These are phyloP conservation scores for Fusarium guadeloupense DNA, from an alignment of 2,329 filamentous ascomycete genomes.

Conservation along the genomic window DNA sequence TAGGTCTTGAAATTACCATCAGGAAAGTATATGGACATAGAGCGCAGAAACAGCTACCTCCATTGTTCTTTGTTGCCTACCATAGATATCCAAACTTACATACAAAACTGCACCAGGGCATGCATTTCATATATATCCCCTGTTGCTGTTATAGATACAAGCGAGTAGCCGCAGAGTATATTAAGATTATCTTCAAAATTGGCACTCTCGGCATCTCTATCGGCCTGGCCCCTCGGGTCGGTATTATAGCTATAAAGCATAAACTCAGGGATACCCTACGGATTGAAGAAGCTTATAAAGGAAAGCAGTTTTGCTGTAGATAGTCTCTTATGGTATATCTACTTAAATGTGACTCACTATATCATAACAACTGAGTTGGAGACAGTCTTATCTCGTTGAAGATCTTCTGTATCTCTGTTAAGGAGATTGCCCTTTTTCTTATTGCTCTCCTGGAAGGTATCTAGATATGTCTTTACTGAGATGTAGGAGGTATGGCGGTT, in stretches of 20 bases:
- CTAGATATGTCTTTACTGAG: constrained; percentile 45
- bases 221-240: background rate
- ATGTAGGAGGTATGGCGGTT: constrained; percentile 26
- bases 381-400: constrained; percentile 21
- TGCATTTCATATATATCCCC: constrained; percentile 8
- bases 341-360: constrained; percentile 23
- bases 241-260: background rate
- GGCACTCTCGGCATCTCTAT: background rate
- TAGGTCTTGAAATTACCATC: background rate
- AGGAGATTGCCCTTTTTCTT: constrained; percentile 41
- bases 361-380: constrained; percentile 17
- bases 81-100: background rate
- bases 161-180: constrained; percentile 16
- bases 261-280: constrained; percentile 10
- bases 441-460: constrained; percentile 43
- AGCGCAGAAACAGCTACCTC: background rate
- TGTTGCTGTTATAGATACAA: background rate
- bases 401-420: constrained; percentile 35
- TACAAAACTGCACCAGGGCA: background rate
- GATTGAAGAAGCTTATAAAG: constrained; percentile 32
- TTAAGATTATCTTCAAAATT: constrained; percentile 23
- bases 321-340: constrained; percentile 1
- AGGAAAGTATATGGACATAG: constrained; percentile 1
- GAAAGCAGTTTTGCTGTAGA: constrained; percentile 8
- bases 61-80: background rate